These are phyloP conservation scores for Phycomyces nitens DNA, from an alignment of 192 early-diverging fungal genomes.

Conservation along the genomic window DNA sequence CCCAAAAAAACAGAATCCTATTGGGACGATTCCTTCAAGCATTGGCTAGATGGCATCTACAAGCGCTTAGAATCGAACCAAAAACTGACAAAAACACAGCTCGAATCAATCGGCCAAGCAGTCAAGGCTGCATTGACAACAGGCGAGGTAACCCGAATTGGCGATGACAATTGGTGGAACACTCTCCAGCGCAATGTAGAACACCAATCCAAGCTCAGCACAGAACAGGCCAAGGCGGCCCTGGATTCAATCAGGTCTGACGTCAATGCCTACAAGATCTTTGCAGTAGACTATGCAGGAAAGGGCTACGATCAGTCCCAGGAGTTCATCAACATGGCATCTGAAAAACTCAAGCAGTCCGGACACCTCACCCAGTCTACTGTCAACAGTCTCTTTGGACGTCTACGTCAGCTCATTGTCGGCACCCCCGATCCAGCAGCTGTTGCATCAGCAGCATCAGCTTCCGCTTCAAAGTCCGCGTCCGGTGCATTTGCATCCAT, in stretches of 20 bases:
- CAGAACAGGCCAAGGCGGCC: not conserved
- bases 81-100: constrained; percentile 10
- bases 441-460: constrained; percentile 7
- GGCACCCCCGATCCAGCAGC: not conserved
- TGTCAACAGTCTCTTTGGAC: not conserved
- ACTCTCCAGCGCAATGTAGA: not conserved
- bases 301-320: constrained; percentile 5
- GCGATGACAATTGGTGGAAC: constrained; percentile 9
- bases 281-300: constrained; percentile 13
- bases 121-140: not conserved
- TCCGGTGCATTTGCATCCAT: not conserved
- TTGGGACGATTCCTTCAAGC: constrained; percentile 4
- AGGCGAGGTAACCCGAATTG: constrained; percentile 5
- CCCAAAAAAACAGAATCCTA: not conserved
- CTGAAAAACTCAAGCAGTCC: constrained; percentile 7
- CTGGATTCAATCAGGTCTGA: constrained; percentile 7
- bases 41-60: not conserved
- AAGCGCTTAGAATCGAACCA: constrained; percentile 12
- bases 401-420: not conserved
- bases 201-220: constrained; percentile 1
- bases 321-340: constrained; percentile 4
- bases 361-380: constrained; percentile 1
- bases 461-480: constrained; percentile 2
- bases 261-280: constrained; percentile 19
- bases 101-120: not conserved